A percentile compares a stretch with the other conserved stretches of the same genome.
These are phyloP conservation scores for Cyclotella baltica DNA, from an alignment of 108 stramenopile genomes.

Conservation along the genomic window DNA sequence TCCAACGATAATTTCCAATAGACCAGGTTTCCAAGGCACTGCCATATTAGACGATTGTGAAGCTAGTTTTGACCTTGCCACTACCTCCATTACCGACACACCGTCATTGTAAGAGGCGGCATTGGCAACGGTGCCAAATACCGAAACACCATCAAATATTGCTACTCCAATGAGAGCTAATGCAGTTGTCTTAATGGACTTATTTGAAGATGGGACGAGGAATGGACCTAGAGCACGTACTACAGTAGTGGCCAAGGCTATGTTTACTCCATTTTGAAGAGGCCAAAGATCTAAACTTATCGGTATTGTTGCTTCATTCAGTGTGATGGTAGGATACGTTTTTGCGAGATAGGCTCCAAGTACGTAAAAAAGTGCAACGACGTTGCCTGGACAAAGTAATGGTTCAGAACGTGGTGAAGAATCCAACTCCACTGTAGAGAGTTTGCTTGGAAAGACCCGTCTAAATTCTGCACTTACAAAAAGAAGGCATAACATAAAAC, in stretches of 20 bases:
- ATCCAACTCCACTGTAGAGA: not conserved
- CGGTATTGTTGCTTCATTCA: not conserved
- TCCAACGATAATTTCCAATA: conserved; percentile 52
- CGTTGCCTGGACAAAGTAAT: conserved; percentile 24
- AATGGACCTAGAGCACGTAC: conserved; percentile 51
- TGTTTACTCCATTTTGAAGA: conserved; percentile 64
- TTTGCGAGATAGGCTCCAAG: conserved; percentile 38
- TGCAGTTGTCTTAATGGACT: conserved; percentile 35
- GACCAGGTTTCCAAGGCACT: conserved; percentile 59
- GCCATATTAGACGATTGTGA: not conserved
- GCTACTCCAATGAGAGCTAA: conserved; percentile 30
- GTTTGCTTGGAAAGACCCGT: conserved; percentile 5
- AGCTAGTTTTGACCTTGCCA: conserved; percentile 18
- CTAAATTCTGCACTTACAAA: conserved; percentile 42
- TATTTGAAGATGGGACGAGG: conserved; percentile 22
- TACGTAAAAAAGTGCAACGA: conserved; percentile 31
- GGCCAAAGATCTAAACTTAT: conserved; percentile 45
- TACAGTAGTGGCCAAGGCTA: conserved; percentile 60
- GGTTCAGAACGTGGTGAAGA: not conserved
- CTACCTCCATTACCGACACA: conserved; percentile 20
- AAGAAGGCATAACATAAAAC: conserved; percentile 27
- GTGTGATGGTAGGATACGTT: conserved; percentile 26
- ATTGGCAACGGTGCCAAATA: conserved; percentile 43
- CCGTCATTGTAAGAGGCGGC: not conserved
- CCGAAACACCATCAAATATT: conserved; percentile 38